Evolutionary conservation across 2,329 filamentous ascomycete genomes (phyloP).

Genomic region (Alternaria viburni): DNA sequence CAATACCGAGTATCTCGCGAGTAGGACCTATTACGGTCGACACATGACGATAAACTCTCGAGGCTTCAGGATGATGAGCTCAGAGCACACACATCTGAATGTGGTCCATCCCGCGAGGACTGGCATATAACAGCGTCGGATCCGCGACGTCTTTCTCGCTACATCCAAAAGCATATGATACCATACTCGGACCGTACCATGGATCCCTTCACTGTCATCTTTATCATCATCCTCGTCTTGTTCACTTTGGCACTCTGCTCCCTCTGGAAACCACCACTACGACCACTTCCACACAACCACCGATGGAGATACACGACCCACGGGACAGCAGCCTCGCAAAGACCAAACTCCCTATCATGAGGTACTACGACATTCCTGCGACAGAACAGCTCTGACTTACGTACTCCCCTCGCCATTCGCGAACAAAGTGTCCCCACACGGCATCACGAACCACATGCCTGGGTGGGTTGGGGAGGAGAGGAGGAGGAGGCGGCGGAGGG

Average conservation of each 20-base stretch:
- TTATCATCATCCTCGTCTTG: accelerated
- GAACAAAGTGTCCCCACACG: too few species aligned
- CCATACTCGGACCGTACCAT: background rate
- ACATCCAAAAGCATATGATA: background rate
- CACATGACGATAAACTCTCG: background rate
- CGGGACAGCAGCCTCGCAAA: too few species aligned
- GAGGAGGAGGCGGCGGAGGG: too few species aligned
- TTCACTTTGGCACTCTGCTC: background rate
- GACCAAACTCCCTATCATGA: background rate
- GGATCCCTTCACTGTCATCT: background rate
- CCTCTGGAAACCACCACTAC: background rate
- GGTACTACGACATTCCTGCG: background rate
- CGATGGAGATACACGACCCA: background rate
- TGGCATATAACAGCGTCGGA: background rate
- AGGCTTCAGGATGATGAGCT: accelerated
- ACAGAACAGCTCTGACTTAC: background rate
- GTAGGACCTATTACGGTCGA: background rate
- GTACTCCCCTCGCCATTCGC: too few species aligned
- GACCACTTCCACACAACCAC: background rate
- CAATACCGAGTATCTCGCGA: accelerated
- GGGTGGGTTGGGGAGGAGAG: too few species aligned
- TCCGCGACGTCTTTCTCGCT: background rate
- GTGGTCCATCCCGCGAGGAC: background rate
- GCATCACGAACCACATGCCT: too few species aligned
- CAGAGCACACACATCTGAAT: background rate